A percentile compares a stretch with the other conserved stretches of the same genome.
Evolutionary conservation across 1,139 yeast species (phyloP).

Genomic region (Nakaseomyces delphensis): DNA sequence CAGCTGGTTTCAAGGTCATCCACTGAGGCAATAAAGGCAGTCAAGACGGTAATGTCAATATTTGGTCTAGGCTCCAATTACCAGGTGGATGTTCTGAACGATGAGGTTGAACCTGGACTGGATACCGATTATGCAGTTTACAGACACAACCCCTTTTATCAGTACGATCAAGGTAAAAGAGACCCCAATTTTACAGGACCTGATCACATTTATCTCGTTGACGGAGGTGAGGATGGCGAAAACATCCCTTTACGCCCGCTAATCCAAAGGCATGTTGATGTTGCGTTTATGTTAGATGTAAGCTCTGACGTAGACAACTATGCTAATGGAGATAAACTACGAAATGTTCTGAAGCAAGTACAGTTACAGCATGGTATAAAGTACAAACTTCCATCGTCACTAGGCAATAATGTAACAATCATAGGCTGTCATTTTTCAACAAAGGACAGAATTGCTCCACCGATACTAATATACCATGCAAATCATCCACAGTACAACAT

Average conservation of each 20-base stretch:
- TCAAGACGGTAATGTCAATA: slow-evolving; percentile 38
- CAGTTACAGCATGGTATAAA: slow-evolving; percentile 17
- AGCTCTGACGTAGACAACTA: slow-evolving; percentile 50
- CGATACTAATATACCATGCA: slow-evolving; percentile 46
- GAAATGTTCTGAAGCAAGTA: slow-evolving; percentile 26
- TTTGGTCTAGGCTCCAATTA: slow-evolving; percentile 37
- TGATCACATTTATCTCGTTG: slow-evolving; percentile 41
- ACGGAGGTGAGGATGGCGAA: slow-evolving; percentile 63
- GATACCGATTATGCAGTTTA: slow-evolving; percentile 58
- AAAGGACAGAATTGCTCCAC: slow-evolving; percentile 22
- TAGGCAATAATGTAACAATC: slow-evolving; percentile 32
- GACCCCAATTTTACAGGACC: slow-evolving; percentile 20
- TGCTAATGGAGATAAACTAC: slow-evolving; percentile 57
- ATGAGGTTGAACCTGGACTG: not conserved
- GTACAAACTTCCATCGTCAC: slow-evolving; percentile 21
- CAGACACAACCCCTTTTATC: slow-evolving; percentile 69
- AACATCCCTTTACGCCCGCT: slow-evolving; percentile 56
- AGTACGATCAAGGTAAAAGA: slow-evolving; percentile 23
- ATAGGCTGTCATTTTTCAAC: slow-evolving; percentile 43
- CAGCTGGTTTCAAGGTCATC: slow-evolving; percentile 36
- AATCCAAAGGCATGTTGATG: slow-evolving; percentile 43
- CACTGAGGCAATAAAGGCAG: slow-evolving; percentile 36
- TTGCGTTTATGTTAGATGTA: slow-evolving; percentile 55
- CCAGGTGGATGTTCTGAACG: not conserved
- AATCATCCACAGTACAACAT: slow-evolving; percentile 32